Conservation (phyloP, 768 basidiomycete genomes). For the Tephrocybe sp. region DNA sequence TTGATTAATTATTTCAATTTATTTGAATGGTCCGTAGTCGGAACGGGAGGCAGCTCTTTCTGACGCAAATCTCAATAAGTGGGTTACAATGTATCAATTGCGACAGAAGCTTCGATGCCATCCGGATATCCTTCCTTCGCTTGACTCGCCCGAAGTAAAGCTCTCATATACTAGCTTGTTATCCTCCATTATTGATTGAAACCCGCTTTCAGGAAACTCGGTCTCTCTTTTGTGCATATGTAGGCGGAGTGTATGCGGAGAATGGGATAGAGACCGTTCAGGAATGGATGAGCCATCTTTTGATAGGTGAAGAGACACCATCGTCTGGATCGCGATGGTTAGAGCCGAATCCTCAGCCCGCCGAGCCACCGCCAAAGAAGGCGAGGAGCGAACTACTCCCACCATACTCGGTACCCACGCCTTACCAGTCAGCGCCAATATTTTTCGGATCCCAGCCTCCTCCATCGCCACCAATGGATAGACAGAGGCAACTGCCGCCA, state of each 20-base stretch:
- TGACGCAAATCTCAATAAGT: constrained; percentile 41
- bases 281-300: constrained; percentile 52
- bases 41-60: constrained; percentile 36
- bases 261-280: constrained; percentile 50
- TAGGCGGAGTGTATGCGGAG: constrained; percentile 60
- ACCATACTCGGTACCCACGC: constrained; percentile 18
- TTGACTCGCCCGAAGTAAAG: constrained; percentile 42
- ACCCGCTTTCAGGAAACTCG: constrained; percentile 49
- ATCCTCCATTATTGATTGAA: constrained; percentile 10
- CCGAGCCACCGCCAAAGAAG: constrained; percentile 38
- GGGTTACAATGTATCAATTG: constrained; percentile 48
- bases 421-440: constrained; percentile 15
- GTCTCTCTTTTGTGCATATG: constrained; percentile 61
- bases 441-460: constrained; percentile 35
- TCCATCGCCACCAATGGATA: constrained; percentile 19
- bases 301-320: constrained; percentile 21
- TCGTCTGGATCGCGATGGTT: constrained; percentile 13
- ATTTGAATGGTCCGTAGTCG: constrained; percentile 17
- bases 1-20: background rate
- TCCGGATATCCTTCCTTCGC: constrained; percentile 30
- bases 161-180: constrained; percentile 12
- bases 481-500: constrained; percentile 15
- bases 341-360: constrained; percentile 10
- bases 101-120: constrained; percentile 47
- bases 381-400: constrained; percentile 36